These are phyloP conservation scores for Sphaerulina musiva DNA, from an alignment of 2,329 filamentous ascomycete species.

Conservation along the genomic window DNA sequence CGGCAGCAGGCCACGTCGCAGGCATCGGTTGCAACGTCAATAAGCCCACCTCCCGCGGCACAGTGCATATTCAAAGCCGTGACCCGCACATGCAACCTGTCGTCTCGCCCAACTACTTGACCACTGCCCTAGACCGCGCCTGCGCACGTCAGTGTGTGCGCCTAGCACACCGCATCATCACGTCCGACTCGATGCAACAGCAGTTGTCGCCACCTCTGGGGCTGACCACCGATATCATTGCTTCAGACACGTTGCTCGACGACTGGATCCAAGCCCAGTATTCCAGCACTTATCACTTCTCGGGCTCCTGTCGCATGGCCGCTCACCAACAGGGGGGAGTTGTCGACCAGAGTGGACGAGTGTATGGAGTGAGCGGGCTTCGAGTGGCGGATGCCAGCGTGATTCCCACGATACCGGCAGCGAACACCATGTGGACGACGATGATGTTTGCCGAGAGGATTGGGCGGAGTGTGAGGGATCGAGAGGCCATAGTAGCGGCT, in stretches of 20 bases:
- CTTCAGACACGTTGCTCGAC: constrained; percentile 6
- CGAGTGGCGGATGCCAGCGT: constrained; percentile 25
- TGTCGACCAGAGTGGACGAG: constrained; percentile 19
- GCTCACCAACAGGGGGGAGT: constrained; percentile 17
- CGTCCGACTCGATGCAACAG: constrained; percentile 6
- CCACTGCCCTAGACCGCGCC: constrained; percentile 6
- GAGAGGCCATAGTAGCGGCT: background rate
- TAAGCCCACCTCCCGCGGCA: constrained; percentile 3
- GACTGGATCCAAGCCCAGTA: constrained; percentile 12
- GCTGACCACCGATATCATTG: constrained; percentile 2
- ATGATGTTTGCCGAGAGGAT: constrained; percentile 14
- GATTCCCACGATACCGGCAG: constrained; percentile 17
- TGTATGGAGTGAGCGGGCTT: constrained; percentile 19
- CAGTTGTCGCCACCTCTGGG: constrained; percentile 6
- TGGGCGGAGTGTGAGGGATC: constrained; percentile 9
- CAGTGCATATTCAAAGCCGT: background rate
- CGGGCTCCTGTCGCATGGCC: constrained; percentile 15
- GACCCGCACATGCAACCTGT: constrained; percentile 1
- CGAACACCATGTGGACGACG: constrained; percentile 15
- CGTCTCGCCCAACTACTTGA: constrained; percentile 5
- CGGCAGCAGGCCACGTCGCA: constrained; percentile 2
- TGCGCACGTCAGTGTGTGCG: constrained; percentile 5
- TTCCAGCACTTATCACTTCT: constrained; percentile 13
- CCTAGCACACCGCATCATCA: constrained; percentile 8
- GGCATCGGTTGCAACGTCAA: constrained; percentile 9